phyloP scores from a whole-genome alignment of 1,284 basidiomycete species.

The Dichomitus squalens region DNA sequence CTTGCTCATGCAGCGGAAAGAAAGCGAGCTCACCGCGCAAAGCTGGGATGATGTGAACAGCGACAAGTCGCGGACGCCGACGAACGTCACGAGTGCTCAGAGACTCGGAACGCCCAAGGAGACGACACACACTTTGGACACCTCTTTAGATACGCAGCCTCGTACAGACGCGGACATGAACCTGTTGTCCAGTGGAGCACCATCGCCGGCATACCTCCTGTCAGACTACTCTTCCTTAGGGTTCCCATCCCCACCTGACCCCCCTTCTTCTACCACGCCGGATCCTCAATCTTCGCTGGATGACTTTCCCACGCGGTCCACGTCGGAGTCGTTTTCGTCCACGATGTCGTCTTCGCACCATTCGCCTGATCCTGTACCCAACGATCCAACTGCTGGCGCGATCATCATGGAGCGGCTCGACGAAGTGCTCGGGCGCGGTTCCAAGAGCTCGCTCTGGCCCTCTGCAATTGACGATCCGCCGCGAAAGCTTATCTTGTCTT shows the following conservation, averaged over 20 bases:
- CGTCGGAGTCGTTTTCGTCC: slow-evolving; percentile 48
- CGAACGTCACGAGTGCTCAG: slow-evolving; percentile 44
- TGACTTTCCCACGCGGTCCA: slow-evolving; percentile 55
- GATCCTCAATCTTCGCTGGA: slow-evolving; percentile 70
- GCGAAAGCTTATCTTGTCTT: slow-evolving; percentile 81
- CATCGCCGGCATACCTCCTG: slow-evolving; percentile 24
- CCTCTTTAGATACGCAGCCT: slow-evolving; percentile 10
- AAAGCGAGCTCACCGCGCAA: slow-evolving; percentile 55
- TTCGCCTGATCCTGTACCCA: slow-evolving; percentile 35
- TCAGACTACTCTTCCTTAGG: slow-evolving; percentile 33
- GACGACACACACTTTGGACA: slow-evolving; percentile 7
- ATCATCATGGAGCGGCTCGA: slow-evolving; percentile 68
- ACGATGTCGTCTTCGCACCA: slow-evolving; percentile 47
- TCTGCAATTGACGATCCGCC: slow-evolving; percentile 82
- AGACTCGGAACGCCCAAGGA: slow-evolving; percentile 31
- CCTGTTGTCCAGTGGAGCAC: slow-evolving; percentile 21
- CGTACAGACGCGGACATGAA: slow-evolving; percentile 22
- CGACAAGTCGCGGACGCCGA: slow-evolving; percentile 48
- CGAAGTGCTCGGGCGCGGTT: slow-evolving; percentile 63
- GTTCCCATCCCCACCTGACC: slow-evolving; percentile 56
- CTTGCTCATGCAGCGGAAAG: slow-evolving; percentile 54
- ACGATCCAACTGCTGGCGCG: slow-evolving; percentile 38
- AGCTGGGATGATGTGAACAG: slow-evolving; percentile 60
- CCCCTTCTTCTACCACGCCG: slow-evolving; percentile 65
- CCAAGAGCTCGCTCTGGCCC: slow-evolving; percentile 62